Evolutionary conservation across 1,284 basidiomycete species (phyloP), one percentile per base, ranked within the genome.

Genomic region (Apiotrichum porosum): DNA sequence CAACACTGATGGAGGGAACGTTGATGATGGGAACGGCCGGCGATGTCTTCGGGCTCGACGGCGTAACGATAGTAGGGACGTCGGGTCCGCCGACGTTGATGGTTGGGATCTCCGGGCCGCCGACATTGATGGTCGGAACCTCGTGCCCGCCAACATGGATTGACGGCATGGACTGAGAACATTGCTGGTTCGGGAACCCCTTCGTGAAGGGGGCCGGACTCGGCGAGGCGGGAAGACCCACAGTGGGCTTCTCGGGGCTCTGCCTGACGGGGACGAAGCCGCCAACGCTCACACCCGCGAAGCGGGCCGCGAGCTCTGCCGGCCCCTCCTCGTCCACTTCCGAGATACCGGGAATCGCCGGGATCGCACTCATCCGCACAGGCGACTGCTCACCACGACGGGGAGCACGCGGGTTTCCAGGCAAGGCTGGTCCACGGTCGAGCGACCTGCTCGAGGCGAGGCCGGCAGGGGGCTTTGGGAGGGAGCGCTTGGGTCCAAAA

Each of bases 401-500:
- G 3, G 39, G 39, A 6, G 32, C 5, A 17, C 37, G 31, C 13
- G 19, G 13, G 33, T 12, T 18, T 6, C 26, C 26, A 6, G 26
- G 26, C 26, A 28, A 17, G 30, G 19, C 34, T 26, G 14, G 37
- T 15, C 70, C 69, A 30, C 69, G 52, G 44, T 71, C 70, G 15
- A 72, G 46, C 49, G 66, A 69, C 36, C 54, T 62, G 22, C 68
- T 68, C 19, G 54, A 47, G 34, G 59, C 57, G 9, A 71, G 59
- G 3, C 53, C 61, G 15, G 64, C 60, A 1, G 68, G 69, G 1
- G 71, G 66, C 37, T 58, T 62, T 1, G 72, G 72, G 18, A 74
- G 52, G 1, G 62, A 56, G 21, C 71, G 47, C 32, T 56, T 54
- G 1, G 56, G 53, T n/a, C 47, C 44, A 38, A 61, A 65, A 6